phyloP scores from a whole-genome alignment of 129 eudicot genomes.

The Pulicaria dysenterica region DNA sequence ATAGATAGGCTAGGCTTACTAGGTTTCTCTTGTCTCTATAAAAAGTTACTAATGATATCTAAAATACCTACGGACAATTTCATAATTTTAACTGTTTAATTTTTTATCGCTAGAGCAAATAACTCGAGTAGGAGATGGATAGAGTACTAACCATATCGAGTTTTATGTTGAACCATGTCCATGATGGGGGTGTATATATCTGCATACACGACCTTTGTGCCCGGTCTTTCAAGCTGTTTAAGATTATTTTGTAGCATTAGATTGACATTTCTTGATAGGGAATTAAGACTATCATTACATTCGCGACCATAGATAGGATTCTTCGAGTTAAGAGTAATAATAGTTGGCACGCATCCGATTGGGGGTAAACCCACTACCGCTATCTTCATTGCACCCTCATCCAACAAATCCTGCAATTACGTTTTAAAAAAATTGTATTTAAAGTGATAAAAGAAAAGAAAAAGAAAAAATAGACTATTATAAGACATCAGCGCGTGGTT shows the following conservation, averaged over 20 bases:
- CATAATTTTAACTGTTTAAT: no score
- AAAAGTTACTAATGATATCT: no score
- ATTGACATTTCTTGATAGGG: constrained; percentile 33
- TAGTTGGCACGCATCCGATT: constrained; percentile 65
- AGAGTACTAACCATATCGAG: constrained; percentile 28
- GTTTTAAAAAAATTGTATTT: no score
- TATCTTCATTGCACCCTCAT: constrained; percentile 51
- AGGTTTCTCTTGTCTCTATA: no score
- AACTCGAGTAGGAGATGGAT: not conserved
- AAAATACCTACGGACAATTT: no score
- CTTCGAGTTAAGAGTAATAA: constrained; percentile 47
- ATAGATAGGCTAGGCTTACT: no score
- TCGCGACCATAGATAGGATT: constrained; percentile 24
- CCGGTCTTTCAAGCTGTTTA: constrained; percentile 27
- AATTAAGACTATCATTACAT: constrained; percentile 30
- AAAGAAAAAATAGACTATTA: no score
- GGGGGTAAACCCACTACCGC: constrained; percentile 68
- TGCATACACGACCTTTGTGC: constrained; percentile 36
- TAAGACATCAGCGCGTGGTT: no score
- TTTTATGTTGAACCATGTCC: constrained; percentile 33
- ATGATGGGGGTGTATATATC: constrained; percentile 47
- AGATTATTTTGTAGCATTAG: constrained; percentile 34
- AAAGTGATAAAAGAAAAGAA: no score
- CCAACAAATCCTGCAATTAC: constrained; percentile 37
- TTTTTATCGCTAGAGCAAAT: not conserved